A percentile compares a stretch with the other conserved stretches of the same genome.
These are phyloP conservation scores for Fragaria vesca DNA, from an alignment of 306 rosid genomes.

Conservation along the genomic window DNA sequence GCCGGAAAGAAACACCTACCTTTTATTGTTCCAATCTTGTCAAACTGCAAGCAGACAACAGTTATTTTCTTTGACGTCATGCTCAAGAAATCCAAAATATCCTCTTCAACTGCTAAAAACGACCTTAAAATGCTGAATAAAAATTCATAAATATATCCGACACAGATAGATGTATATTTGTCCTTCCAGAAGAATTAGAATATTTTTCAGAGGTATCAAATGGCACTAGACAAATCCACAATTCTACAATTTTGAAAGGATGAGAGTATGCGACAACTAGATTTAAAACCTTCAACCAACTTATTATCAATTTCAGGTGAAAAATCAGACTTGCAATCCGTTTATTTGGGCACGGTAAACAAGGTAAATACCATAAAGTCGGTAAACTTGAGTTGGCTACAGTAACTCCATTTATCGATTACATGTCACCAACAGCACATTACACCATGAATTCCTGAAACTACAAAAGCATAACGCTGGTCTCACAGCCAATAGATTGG, in stretches of 20 bases:
- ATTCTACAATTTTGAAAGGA: background rate
- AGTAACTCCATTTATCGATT: constrained; percentile 13
- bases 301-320: background rate
- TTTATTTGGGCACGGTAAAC: background rate
- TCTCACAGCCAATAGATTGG: constrained; percentile 18
- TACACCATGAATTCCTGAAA: background rate
- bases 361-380: background rate
- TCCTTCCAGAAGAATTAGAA: constrained; percentile 84
- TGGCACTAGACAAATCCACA: background rate
- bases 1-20: constrained; percentile 38
- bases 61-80: constrained; percentile 84
- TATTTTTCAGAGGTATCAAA: no score
- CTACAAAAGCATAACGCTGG: constrained; percentile 16
- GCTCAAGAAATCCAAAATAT: constrained; percentile 80
- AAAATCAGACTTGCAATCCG: constrained; percentile 2
- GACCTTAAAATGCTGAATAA: constrained; percentile 85
- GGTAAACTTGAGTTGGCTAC: background rate
- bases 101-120: constrained; percentile 90
- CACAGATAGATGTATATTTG: constrained; percentile 69
- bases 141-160: constrained; percentile 92
- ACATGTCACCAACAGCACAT: constrained; percentile 10
- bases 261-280: background rate
- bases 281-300: background rate
- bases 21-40: constrained; percentile 80
- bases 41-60: constrained; percentile 80